Conservation (phyloP, 768 basidiomycete genomes). For the Asterophora lycoperdoides region DNA sequence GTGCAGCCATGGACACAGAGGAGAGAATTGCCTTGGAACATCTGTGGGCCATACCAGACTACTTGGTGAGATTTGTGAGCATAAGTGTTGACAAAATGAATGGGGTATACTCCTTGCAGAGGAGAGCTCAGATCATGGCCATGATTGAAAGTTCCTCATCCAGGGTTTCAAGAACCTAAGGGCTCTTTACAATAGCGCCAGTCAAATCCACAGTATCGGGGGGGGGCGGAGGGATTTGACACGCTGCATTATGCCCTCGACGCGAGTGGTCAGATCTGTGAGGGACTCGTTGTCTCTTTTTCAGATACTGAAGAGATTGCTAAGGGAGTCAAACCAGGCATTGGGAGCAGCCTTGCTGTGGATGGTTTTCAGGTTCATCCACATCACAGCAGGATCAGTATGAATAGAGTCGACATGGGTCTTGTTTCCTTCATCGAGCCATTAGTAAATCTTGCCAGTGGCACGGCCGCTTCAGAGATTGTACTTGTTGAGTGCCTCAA, state of each 20-base stretch:
- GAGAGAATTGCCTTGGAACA: no score
- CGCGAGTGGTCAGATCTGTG: background rate
- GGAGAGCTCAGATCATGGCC: constrained; percentile 4
- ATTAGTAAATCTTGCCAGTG: background rate
- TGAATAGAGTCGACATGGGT: background rate
- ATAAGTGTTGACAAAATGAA: constrained; percentile 3
- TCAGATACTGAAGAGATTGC: background rate
- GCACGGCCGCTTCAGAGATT: no score
- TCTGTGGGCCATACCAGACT: no score
- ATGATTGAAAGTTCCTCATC: constrained; percentile 4
- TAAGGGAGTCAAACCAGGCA: background rate
- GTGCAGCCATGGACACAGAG: no score
- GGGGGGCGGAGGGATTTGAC: background rate
- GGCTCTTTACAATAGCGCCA: background rate
- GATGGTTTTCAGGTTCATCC: background rate
- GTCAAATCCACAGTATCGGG: background rate
- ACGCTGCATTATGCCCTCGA: constrained; percentile 1
- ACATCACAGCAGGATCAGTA: background rate
- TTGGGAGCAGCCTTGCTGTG: background rate
- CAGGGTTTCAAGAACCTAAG: constrained; percentile 2
- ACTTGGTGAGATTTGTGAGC: constrained; percentile 5
- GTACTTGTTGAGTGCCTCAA: no score
- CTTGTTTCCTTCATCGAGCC: constrained; percentile 1
- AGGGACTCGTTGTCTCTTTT: background rate
- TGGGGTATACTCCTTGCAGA: background rate